A percentile compares a stretch with the other conserved stretches of the same genome.
These are phyloP conservation scores for Silene uniflora DNA, from an alignment of 148 eudicot species.

Conservation along the genomic window DNA sequence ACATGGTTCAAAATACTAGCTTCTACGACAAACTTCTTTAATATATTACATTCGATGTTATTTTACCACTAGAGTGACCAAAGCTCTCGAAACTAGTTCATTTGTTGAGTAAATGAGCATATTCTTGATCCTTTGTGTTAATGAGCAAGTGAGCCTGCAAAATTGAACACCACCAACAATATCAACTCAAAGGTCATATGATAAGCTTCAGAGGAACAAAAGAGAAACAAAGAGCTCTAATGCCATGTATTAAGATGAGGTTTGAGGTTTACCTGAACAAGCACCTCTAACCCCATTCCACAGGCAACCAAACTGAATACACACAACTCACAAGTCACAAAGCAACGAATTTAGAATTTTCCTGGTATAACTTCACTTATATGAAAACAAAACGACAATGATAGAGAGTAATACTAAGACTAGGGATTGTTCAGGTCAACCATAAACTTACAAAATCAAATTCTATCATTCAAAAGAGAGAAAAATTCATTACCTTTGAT, in stretches of 20 bases:
- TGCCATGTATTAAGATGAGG: not conserved
- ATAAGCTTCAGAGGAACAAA: too few relatives aligned
- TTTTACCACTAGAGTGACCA: too few relatives aligned
- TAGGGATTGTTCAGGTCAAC: not conserved
- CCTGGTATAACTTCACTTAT: not conserved
- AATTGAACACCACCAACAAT: too few relatives aligned
- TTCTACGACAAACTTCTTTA: too few relatives aligned
- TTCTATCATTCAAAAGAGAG: not conserved
- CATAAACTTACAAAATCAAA: not conserved
- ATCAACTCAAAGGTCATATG: too few relatives aligned
- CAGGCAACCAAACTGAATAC: slow-evolving; percentile 79
- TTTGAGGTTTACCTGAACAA: slow-evolving; percentile 65
- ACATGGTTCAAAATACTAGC: too few relatives aligned
- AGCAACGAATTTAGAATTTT: not conserved
- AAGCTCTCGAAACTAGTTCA: too few relatives aligned
- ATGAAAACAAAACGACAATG: not conserved
- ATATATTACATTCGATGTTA: too few relatives aligned
- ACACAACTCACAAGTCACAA: not conserved
- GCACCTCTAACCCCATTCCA: slow-evolving; percentile 73
- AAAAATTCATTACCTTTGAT: slow-evolving; percentile 52
- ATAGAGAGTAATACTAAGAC: not conserved
- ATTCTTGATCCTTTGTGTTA: too few relatives aligned
- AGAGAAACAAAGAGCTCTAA: not conserved
- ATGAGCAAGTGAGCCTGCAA: too few relatives aligned
- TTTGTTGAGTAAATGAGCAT: too few relatives aligned